phyloP scores from a whole-genome alignment of 306 rosid species.

The Inga oerstediana region DNA sequence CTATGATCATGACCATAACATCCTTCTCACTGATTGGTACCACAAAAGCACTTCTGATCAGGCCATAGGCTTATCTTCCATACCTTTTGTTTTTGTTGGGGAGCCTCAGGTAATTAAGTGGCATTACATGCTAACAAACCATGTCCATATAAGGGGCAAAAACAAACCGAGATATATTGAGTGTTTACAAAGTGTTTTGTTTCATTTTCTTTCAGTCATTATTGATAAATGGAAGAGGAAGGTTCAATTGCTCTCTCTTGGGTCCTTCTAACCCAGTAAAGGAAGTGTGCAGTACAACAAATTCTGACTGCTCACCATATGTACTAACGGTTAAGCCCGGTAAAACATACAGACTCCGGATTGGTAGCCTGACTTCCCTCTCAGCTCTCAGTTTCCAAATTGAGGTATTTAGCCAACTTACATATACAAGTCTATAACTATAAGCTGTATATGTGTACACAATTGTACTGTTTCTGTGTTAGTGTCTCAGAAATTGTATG shows the following conservation, averaged over 20 bases:
- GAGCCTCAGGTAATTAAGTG: constrained; percentile 53
- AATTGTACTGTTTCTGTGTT: not conserved
- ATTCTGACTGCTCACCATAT: constrained; percentile 51
- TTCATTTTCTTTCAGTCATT: constrained; percentile 46
- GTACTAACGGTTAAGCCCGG: constrained; percentile 40
- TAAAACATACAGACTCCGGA: constrained; percentile 48
- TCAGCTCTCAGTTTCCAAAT: constrained; percentile 60
- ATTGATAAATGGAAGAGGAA: constrained; percentile 59
- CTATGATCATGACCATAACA: constrained; percentile 53
- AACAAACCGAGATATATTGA: not conserved
- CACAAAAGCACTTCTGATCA: constrained; percentile 45
- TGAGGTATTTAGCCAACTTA: constrained; percentile 42
- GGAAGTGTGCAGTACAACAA: constrained; percentile 38
- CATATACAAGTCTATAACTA: not conserved
- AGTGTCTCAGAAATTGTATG: not conserved
- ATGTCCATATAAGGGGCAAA: not conserved
- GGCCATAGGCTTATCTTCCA: constrained; percentile 44
- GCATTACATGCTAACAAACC: not conserved
- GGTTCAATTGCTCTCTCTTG: constrained; percentile 50
- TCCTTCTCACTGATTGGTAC: constrained; percentile 62
- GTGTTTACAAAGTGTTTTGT: not conserved
- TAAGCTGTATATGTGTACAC: not conserved
- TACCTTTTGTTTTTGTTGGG: constrained; percentile 35
- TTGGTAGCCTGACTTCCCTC: constrained; percentile 54
- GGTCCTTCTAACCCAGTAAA: constrained; percentile 33